Evolutionary conservation across 2,329 filamentous ascomycete species (phyloP).

Genomic region (Colletotrichum neosansevieriae): DNA sequence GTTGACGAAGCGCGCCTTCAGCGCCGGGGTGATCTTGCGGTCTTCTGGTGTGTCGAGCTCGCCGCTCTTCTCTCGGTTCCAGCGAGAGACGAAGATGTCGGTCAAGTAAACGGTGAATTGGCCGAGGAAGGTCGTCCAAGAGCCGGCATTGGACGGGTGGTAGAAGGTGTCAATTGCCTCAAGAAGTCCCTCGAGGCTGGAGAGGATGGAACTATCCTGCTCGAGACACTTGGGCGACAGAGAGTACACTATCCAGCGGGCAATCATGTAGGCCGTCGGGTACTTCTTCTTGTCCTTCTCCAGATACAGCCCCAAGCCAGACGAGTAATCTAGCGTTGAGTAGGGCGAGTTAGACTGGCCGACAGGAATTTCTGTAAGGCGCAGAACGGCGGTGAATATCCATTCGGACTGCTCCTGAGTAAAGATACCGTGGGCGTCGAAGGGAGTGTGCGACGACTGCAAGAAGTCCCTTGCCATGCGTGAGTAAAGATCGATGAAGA

Average conservation of each 20-base stretch:
- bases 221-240: constrained; percentile 86
- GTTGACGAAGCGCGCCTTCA: constrained; percentile 90
- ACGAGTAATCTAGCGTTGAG: constrained; percentile 83
- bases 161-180: constrained; percentile 98
- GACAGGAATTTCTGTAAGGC: constrained; percentile 94
- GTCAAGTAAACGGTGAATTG: constrained; percentile 93
- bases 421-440: constrained; percentile 90
- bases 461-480: constrained; percentile 88
- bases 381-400: constrained; percentile 90
- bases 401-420: constrained; percentile 91
- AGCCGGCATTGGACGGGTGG: constrained; percentile 94
- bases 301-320: constrained; percentile 86
- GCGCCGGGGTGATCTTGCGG: constrained; percentile 80
- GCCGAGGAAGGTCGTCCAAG: constrained; percentile 89
- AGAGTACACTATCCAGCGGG: constrained; percentile 92
- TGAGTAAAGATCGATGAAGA: constrained; percentile 91
- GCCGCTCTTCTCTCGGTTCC: constrained; percentile 94
- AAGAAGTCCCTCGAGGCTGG: constrained; percentile 89
- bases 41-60: constrained; percentile 89
- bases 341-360: constrained; percentile 96
- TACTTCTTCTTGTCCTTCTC: constrained; percentile 96
- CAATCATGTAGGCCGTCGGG: constrained; percentile 90
- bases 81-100: constrained; percentile 96
- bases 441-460: constrained; percentile 78
- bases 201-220: constrained; percentile 82